Evolutionary conservation across 345 rosid genomes (phyloP).

Genomic region (Citrus sinensis): DNA sequence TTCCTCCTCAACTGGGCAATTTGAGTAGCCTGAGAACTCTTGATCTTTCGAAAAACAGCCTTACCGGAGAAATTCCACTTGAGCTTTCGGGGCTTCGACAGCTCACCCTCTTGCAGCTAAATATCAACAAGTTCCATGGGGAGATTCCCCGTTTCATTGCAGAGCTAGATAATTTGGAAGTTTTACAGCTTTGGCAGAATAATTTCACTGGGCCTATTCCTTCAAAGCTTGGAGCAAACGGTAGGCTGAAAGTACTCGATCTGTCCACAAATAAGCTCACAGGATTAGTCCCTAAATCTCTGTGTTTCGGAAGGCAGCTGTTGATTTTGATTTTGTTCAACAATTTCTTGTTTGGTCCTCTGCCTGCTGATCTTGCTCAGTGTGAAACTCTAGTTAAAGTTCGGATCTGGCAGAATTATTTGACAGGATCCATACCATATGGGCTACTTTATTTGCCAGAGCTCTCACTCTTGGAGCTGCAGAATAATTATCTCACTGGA

Average conservation of each 20-base stretch:
- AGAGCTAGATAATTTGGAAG: slow-evolving; percentile 51
- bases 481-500: slow-evolving; percentile 66
- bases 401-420: slow-evolving; percentile 76
- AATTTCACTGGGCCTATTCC: slow-evolving; percentile 90
- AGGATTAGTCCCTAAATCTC: slow-evolving; percentile 54
- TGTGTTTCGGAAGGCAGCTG: slow-evolving; percentile 54
- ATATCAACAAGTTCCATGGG: slow-evolving; percentile 77
- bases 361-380: slow-evolving; percentile 66
- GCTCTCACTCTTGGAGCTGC: slow-evolving; percentile 70
- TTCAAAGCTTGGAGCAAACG: slow-evolving; percentile 61
- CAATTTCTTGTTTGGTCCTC: slow-evolving; percentile 82
- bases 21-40: slow-evolving; percentile 58
- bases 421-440: slow-evolving; percentile 66
- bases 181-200: slow-evolving; percentile 75
- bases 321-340: slow-evolving; percentile 64
- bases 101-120: slow-evolving; percentile 66
- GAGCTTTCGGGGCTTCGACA: slow-evolving; percentile 58
- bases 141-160: slow-evolving; percentile 69
- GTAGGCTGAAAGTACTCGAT: slow-evolving; percentile 60
- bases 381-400: slow-evolving; percentile 63
- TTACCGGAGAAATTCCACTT: slow-evolving; percentile 69
- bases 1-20: slow-evolving; percentile 74
- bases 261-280: slow-evolving; percentile 90
- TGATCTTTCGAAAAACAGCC: slow-evolving; percentile 78
- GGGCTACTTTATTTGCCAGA: slow-evolving; percentile 70